Base-by-base conservation (phyloP, 768 basidiomycete species). In the Hypholoma sublateritium region DNA sequence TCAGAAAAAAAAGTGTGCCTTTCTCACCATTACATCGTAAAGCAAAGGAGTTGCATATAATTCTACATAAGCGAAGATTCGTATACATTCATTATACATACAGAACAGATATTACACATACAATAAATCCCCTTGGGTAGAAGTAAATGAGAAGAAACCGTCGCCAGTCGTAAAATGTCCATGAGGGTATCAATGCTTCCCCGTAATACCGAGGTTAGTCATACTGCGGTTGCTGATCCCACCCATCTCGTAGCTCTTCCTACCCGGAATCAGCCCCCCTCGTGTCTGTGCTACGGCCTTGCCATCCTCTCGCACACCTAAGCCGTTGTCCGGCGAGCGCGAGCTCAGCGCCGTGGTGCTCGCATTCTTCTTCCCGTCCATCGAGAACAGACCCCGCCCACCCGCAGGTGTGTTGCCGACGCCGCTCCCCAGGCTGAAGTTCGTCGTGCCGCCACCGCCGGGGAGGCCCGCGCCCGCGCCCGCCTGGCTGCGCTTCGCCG, bases 351-450 rank as follows among this genome's bases (percentile, higher is more conserved):
- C 73, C 24, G 74, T 71, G 39, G 73, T 70, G 56, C 82, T 83
- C 32, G 70, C 69, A 58, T 78, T 84, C 72, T 76, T 83, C 72
- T 77, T 82, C 25, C 72, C 78, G 62, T 81, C 77, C 64, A 80
- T 58, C 2, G 76, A 76, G 53, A 77, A 74, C 56, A 74, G 47
- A 2, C 72, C 71, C n/a, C 61, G 43, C 6, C 56, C 63, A 35
- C 60, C 64, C 9, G 57, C 44, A 39, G 61, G 62, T 7, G 63
- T 62, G 50, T 67, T 67, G 3, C 66, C 67, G 7, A 69, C 59
- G 8, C 72, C 68, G 44, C 62, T 67, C 3, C 70, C 72, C 13
- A 71, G 63, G 12, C 62, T 59, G 52, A 69, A 70, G 49, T 61
- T 59, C 14, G 49, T 59, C n/a, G 56, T 42, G 11, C 25, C 44